Evolutionary conservation across 1,284 basidiomycete species (phyloP), one percentile per base, ranked within the genome.

Genomic region (Taiwanofungus camphoratus): DNA sequence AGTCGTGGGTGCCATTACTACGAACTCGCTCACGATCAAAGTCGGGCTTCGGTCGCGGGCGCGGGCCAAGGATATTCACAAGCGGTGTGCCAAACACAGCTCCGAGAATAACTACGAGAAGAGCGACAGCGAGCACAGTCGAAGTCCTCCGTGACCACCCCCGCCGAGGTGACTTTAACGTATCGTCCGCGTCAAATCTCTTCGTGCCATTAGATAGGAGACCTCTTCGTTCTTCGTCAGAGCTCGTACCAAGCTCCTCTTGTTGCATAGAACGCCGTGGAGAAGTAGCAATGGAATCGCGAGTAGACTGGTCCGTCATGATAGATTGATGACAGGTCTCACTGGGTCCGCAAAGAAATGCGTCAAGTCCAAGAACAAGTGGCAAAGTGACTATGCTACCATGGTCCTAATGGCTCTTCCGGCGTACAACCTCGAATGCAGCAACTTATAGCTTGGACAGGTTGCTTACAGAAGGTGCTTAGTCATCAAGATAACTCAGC

Each of bases 1-100:
- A 90, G 24, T 78, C 69, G 53, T 88, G 82, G 1, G 87, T 92
- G 39, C 87, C 85, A 55, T 92, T 87, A 9, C 76, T 80, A 42
- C 68, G 64, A 29, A 79, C 52, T 21, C 62, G 24, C 5, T 23
- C 33, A 13, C 39, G 33, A 21, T 48, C 39, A 24, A 43, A 44
- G 26, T 44, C 42, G 2, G 34, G 33, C 16, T 32, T 31, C 11
- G 42, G 39, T 6, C 33, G 32, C 8, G 42, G 27, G n/a, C 27
- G 19, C 19, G 33, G 37, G 4, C 19, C 9, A 19, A 44, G 3
- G 5, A 30, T 11, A 27, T 26, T 20, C 4, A 41, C 15, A 19
- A 46, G 40, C 9, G 40, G 39, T 16, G 27, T 15, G 23, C 41
- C 41, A 26, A 43, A 31, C 22, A 42, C 19, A 16, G 30, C 36